phyloP scores from a whole-genome alignment of 495 filamentous ascomycete genomes.

The Apodospora peruviana region DNA sequence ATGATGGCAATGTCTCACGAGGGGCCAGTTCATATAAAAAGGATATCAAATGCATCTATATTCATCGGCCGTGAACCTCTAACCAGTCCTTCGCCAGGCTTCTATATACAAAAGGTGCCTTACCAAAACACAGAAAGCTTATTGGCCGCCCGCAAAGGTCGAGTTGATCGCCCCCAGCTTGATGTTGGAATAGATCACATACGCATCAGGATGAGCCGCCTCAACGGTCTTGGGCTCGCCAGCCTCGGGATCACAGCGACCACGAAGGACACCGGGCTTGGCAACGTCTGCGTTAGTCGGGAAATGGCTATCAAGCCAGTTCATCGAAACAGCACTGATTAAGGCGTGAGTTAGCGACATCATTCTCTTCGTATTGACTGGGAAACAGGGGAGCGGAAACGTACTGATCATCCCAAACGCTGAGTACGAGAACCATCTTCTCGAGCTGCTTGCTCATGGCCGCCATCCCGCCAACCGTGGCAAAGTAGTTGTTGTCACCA shows the following conservation, averaged over 20 bases:
- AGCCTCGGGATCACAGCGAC: conserved; percentile 51
- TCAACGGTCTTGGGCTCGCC: conserved; percentile 51
- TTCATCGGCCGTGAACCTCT: no score
- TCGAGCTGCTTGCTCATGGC: conserved; percentile 51
- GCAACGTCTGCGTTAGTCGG: conserved; percentile 43
- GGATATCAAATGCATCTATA: no score
- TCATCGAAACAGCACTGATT: conserved; percentile 50
- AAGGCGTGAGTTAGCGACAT: background rate
- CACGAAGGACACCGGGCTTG: conserved; percentile 55
- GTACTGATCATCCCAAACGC: conserved; percentile 63
- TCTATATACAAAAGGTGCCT: background rate
- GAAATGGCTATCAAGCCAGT: conserved; percentile 67
- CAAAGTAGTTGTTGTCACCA: conserved; percentile 50
- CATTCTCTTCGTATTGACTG: background rate
- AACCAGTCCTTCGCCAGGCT: no score
- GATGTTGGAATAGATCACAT: conserved; percentile 63
- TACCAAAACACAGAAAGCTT: conserved; percentile 9
- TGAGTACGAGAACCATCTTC: conserved; percentile 65
- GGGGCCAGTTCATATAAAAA: no score
- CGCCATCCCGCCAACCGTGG: conserved; percentile 49
- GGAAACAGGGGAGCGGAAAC: background rate
- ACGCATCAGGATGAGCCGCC: conserved; percentile 40
- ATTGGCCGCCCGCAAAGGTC: no score
- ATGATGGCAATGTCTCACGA: no score
- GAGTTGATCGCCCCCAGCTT: conserved; percentile 40